These are phyloP conservation scores for Miscanthus lutarioriparius DNA, from an alignment of 176 grass and related monocot species.

Conservation along the genomic window DNA sequence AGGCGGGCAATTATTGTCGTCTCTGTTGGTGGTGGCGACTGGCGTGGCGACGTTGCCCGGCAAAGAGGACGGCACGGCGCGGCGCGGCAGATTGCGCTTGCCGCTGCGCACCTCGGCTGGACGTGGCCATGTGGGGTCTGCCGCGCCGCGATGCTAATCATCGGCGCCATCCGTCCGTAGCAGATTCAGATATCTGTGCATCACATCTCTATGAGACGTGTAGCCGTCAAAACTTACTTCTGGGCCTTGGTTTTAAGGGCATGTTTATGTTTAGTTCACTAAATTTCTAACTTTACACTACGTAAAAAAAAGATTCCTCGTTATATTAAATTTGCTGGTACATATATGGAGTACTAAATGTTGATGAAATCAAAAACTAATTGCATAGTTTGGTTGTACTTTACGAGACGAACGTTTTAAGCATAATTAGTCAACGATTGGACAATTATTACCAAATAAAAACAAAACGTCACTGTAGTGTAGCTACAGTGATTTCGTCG, in stretches of 20 bases:
- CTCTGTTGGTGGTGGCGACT: conserved; percentile 22
- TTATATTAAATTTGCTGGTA: too few species aligned
- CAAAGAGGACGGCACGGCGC: conserved; percentile 19
- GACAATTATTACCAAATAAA: too few species aligned
- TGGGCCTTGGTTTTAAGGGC: background rate
- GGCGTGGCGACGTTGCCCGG: background rate
- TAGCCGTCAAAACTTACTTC: background rate
- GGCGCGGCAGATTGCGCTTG: conserved; percentile 4
- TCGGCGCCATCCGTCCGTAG: background rate
- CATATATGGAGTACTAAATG: too few species aligned
- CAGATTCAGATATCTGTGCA: background rate
- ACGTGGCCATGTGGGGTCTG: background rate
- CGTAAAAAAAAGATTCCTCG: too few species aligned
- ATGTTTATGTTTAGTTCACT: too few species aligned
- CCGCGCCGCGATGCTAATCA: background rate
- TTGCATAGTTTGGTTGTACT: too few species aligned
- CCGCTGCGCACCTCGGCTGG: background rate
- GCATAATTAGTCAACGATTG: too few species aligned
- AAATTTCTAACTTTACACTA: too few species aligned
- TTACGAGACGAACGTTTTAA: too few species aligned
- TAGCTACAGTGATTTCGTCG: too few species aligned
- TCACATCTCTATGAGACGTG: background rate
- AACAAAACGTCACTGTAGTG: too few species aligned
- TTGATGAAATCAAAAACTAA: too few species aligned
- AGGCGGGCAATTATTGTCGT: conserved; percentile 29